Evolutionary conservation across 148 eudicot genomes (phyloP).

Genomic region (Limonium bicolor): DNA sequence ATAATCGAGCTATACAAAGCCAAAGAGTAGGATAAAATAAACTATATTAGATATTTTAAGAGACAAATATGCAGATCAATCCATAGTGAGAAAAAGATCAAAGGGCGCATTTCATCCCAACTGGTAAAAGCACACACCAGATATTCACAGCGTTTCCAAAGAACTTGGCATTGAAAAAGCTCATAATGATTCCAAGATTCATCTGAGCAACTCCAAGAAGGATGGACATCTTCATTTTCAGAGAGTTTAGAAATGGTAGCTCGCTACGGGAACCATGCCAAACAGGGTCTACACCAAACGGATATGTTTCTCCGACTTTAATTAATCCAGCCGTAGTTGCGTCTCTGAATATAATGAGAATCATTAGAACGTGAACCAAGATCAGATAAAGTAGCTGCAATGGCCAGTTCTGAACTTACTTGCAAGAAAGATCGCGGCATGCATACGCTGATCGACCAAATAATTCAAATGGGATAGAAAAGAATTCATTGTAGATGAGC

Average conservation of each 20-base stretch:
- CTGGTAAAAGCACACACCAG: slow-evolving; percentile 15
- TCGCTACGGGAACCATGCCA: slow-evolving; percentile 55
- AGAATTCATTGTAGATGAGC: slow-evolving; percentile 87
- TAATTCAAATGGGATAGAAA: slow-evolving; percentile 85
- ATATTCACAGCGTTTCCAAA: slow-evolving; percentile 28
- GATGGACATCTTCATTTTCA: slow-evolving; percentile 61
- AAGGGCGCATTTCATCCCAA: no score
- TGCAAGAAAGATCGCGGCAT: slow-evolving; percentile 81
- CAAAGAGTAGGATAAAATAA: no score
- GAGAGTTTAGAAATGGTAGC: slow-evolving; percentile 42
- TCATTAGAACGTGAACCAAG: background rate
- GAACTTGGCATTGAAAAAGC: slow-evolving; percentile 39
- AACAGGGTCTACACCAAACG: slow-evolving; percentile 45
- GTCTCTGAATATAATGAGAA: slow-evolving; percentile 20
- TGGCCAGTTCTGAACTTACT: slow-evolving; percentile 23
- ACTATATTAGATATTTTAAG: no score
- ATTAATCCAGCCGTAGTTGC: slow-evolving; percentile 36
- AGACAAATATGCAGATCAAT: no score
- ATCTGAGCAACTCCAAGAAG: slow-evolving; percentile 51
- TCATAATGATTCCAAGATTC: slow-evolving; percentile 46
- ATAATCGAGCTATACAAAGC: no score
- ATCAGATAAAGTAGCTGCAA: background rate
- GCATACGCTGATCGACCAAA: slow-evolving; percentile 84
- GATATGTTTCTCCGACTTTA: slow-evolving; percentile 44
- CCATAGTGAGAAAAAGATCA: no score